Percentiles rank a stretch among this genome's conserved stretches.
phyloP scores from a whole-genome alignment of 306 rosid genomes.

The Cucumis hystrix region DNA sequence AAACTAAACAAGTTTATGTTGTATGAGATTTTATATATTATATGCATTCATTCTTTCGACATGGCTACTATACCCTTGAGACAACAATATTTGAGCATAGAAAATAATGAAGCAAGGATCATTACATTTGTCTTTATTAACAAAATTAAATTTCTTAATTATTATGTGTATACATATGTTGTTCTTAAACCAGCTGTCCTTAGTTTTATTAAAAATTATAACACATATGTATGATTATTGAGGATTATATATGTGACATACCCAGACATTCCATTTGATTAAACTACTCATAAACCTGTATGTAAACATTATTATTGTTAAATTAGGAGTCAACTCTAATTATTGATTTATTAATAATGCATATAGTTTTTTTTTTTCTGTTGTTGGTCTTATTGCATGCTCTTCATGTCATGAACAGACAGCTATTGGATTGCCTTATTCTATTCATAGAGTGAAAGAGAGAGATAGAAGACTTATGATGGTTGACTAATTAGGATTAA shows the following conservation, averaged over 20 bases:
- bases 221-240: background rate
- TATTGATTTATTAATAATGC: background rate
- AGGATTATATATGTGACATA: background rate
- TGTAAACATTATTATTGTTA: background rate
- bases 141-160: background rate
- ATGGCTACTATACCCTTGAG: background rate
- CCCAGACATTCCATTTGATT: background rate
- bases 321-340: background rate
- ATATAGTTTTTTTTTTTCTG: background rate
- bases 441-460: background rate
- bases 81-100: background rate
- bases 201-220: background rate
- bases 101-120: background rate
- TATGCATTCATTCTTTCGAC: background rate
- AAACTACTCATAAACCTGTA: background rate
- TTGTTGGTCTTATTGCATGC: background rate
- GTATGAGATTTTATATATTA: background rate
- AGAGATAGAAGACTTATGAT: background rate
- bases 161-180: background rate
- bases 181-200: background rate
- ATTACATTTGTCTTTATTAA: background rate
- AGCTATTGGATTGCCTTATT: background rate
- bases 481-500: conserved; percentile 1
- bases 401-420: conserved; percentile 6
- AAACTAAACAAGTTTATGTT: background rate